Conservation (phyloP, 352 stramenopile species). For the Labyrinthula sp. region DNA sequence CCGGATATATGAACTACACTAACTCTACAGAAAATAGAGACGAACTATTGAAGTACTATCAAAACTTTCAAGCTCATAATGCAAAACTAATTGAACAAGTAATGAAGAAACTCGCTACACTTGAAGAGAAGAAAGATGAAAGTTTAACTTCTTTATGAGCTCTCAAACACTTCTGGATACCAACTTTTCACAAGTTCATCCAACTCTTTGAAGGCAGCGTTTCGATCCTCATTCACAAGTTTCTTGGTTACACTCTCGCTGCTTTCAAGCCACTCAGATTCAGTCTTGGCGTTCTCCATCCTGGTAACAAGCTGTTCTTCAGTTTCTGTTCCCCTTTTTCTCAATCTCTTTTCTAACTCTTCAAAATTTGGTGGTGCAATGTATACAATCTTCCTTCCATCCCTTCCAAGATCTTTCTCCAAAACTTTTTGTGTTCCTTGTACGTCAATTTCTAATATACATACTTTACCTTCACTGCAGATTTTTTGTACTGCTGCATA, state of each 20-base stretch:
- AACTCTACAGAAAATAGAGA: no score
- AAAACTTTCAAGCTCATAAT: no score
- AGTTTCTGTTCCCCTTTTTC: constrained; percentile 42
- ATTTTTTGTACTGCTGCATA: constrained; percentile 58
- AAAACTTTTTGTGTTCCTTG: constrained; percentile 85
- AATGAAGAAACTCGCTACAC: constrained; percentile 3
- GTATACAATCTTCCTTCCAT: constrained; percentile 78
- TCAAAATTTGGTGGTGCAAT: constrained; percentile 79
- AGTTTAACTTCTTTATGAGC: constrained; percentile 48
- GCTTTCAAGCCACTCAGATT: constrained; percentile 65
- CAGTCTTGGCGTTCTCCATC: constrained; percentile 66
- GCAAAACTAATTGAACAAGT: no score
- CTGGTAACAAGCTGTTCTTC: constrained; percentile 79
- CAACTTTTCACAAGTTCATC: constrained; percentile 34
- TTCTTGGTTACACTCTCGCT: constrained; percentile 59
- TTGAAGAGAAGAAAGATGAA: constrained; percentile 31
- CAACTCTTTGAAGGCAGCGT: constrained; percentile 52
- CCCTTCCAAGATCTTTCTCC: constrained; percentile 50
- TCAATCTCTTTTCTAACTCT: constrained; percentile 72
- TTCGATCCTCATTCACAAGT: constrained; percentile 60
- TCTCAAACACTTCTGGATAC: constrained; percentile 37
- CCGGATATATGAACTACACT: no score
- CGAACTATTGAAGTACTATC: no score
- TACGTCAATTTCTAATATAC: constrained; percentile 94
- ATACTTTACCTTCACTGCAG: constrained; percentile 74